Evolutionary conservation across 2,329 filamentous ascomycete genomes (phyloP).

Genomic region (Apiospora saccharicola): DNA sequence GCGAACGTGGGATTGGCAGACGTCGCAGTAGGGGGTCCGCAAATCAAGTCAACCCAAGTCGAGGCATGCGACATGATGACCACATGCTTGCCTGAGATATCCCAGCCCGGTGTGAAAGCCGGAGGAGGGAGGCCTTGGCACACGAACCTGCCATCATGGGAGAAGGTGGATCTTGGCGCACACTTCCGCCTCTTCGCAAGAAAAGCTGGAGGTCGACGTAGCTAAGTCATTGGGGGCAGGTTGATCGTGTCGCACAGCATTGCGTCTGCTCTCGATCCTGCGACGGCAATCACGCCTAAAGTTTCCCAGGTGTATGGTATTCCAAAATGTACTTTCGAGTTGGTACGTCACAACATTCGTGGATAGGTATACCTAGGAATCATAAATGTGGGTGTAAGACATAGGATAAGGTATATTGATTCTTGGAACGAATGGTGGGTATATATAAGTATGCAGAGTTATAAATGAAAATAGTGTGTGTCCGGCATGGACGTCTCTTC

Average conservation of each 20-base stretch:
- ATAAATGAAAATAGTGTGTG: background rate
- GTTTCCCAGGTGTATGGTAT: background rate
- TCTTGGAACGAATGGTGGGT: slow-evolving; percentile 10
- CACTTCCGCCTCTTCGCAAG: background rate
- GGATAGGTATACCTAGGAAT: background rate
- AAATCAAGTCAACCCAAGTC: background rate
- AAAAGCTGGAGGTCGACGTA: no score
- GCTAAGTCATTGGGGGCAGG: background rate
- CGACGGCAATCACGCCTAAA: background rate
- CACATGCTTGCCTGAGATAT: background rate
- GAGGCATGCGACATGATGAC: background rate
- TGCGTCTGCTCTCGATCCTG: background rate
- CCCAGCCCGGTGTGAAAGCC: background rate
- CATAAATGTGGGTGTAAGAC: background rate
- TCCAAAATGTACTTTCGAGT: background rate
- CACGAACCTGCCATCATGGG: no score
- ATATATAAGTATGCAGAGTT: background rate
- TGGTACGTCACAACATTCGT: background rate
- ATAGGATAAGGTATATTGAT: slow-evolving; percentile 3
- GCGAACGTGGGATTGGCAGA: background rate
- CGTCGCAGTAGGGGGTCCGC: background rate
- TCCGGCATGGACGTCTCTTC: background rate
- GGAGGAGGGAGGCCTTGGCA: background rate
- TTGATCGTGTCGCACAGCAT: background rate
- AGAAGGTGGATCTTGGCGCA: background rate